These are phyloP conservation scores for Aspergillus cejpii DNA, from an alignment of 2,329 filamentous ascomycete genomes.

Conservation along the genomic window DNA sequence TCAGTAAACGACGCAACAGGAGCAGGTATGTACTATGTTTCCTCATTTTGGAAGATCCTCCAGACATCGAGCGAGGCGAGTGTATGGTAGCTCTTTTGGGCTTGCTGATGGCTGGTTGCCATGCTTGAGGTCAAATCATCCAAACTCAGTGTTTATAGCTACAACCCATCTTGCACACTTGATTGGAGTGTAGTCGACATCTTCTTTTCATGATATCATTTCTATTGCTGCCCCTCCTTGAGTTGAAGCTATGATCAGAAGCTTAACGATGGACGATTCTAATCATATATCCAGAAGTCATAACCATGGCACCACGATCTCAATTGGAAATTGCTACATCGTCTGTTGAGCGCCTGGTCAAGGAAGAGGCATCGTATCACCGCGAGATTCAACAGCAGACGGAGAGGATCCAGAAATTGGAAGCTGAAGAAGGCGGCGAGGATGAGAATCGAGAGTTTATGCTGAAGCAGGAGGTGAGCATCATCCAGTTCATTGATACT, in stretches of 20 bases:
- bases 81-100: too few relatives aligned
- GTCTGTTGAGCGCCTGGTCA: slow-evolving; percentile 74
- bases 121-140: background rate
- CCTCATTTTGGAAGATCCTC: too few relatives aligned
- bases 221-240: background rate
- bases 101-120: too few relatives aligned
- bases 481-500: background rate
- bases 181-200: background rate
- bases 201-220: background rate
- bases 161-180: background rate
- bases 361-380: slow-evolving; percentile 87
- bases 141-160: background rate
- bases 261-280: background rate
- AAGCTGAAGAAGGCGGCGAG: slow-evolving; percentile 58
- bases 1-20: background rate
- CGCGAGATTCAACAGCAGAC: slow-evolving; percentile 74
- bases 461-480: slow-evolving; percentile 75
- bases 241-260: background rate
- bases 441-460: slow-evolving; percentile 74
- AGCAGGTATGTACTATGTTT: too few relatives aligned
- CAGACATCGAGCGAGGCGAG: too few relatives aligned
- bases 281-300: slow-evolving; percentile 3
- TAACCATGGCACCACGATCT: slow-evolving; percentile 67
- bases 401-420: slow-evolving; percentile 61
- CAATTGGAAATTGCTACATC: slow-evolving; percentile 78